Evolutionary conservation across 768 basidiomycete genomes (phyloP), one percentile per base, ranked within the genome.

Genomic region (Boletus edulis): DNA sequence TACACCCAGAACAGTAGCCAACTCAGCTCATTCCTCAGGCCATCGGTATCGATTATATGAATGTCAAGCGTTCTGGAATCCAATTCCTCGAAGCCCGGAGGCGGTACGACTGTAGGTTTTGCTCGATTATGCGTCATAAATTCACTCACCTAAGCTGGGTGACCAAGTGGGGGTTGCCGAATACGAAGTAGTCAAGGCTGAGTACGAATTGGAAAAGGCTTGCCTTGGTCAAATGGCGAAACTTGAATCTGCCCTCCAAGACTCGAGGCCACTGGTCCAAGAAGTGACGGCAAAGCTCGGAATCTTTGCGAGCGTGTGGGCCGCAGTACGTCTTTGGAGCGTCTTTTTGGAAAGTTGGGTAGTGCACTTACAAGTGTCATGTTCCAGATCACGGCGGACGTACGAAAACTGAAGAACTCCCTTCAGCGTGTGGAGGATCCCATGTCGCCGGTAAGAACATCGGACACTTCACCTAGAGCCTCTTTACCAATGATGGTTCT

Each of bases 221-320:
- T 46, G 59, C 20, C 58, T 64, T 3, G 9, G 24, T 27, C 62
- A 64, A 24, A 64, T 64, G 59, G 18, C 51, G 37, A 51, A 54
- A 29, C 47, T 64, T 0, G 56, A 64, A 31, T n/a, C 52, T 9
- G 45, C 51, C 12, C 54, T 64, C 10, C 49, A 47, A 7, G 49
- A 55, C 4, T 27, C 63, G 11, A 41, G 46, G 15, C 63, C 62
- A 22, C 53, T 61, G 45, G 52, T 64, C 38, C 59, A 62, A 20
- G 62, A 64, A 7, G 59, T 64, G 32, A 61, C 56, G 3, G 38
- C 9, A 24, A 64, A 58, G 20, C 54, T 64, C 3, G 59, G 62
- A 3, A 49, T 65, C 4, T 64, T 64, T 43, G 59, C 56, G 29
- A 56, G 34, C 3, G 62, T 65, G 3, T 64, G 62, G 59, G 58